Conservation (phyloP, 352 stramenopile genomes). For the Globisporangium solare region DNA sequence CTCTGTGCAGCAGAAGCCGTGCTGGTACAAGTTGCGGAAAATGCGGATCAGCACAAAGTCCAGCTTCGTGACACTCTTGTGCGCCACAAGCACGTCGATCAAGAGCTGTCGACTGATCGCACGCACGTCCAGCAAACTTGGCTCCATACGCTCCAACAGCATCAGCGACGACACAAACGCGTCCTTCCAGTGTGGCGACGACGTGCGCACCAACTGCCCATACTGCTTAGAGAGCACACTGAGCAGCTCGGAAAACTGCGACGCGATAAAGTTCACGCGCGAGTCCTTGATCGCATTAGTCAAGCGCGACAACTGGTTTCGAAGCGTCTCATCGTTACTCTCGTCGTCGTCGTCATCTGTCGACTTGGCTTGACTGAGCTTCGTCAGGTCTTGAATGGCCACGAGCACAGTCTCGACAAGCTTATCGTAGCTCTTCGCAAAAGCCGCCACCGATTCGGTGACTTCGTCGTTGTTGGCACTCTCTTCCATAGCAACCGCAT, state of each 20-base stretch:
- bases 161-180: slow-evolving; percentile 41
- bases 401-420: slow-evolving; percentile 74
- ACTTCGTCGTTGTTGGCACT: slow-evolving; percentile 14
- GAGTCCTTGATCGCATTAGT: slow-evolving; percentile 59
- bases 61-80: slow-evolving; percentile 93
- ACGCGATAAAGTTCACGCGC: slow-evolving; percentile 65
- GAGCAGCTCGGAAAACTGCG: slow-evolving; percentile 45
- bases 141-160: slow-evolving; percentile 56
- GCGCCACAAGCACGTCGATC: slow-evolving; percentile 70
- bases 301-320: slow-evolving; percentile 44
- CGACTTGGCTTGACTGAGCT: slow-evolving; percentile 23
- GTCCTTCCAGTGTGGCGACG: slow-evolving; percentile 20
- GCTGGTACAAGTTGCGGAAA: slow-evolving; percentile 95
- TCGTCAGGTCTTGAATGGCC: slow-evolving; percentile 78
- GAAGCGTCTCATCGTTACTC: slow-evolving; percentile 23
- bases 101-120: slow-evolving; percentile 79
- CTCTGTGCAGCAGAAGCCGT: slow-evolving; percentile 93
- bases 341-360: slow-evolving; percentile 23
- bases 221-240: slow-evolving; percentile 52
- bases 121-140: slow-evolving; percentile 58
- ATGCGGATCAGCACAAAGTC: slow-evolving; percentile 95
- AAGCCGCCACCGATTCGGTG: slow-evolving; percentile 26
- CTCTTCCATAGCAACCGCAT: slow-evolving; percentile 14
- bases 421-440: slow-evolving; percentile 58
- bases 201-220: slow-evolving; percentile 22